Evolutionary conservation across 2,329 filamentous ascomycete species (phyloP).

Genomic region (Hymenoscyphus occultus): DNA sequence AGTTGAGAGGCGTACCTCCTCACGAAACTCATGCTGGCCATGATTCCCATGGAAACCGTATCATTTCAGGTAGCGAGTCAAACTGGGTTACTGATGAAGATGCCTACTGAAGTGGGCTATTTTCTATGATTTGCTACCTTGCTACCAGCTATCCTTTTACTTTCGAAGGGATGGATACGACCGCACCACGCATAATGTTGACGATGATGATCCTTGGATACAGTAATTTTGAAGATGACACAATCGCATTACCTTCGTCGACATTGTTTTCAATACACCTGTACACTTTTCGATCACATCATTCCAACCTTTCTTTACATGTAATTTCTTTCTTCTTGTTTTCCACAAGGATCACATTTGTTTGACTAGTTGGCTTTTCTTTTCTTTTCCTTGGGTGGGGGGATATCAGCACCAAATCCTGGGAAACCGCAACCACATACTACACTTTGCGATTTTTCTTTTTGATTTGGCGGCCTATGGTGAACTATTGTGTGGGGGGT

Average conservation of each 20-base stretch:
- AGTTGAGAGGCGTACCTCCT: constrained; percentile 53
- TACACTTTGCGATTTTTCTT: not conserved
- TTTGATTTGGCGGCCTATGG: not conserved
- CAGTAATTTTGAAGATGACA: not conserved
- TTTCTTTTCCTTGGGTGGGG: not conserved
- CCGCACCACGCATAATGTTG: not conserved
- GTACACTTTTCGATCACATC: constrained; percentile 4
- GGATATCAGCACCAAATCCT: not conserved
- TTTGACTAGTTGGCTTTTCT: not conserved
- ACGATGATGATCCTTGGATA: constrained; percentile 3
- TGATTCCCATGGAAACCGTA: constrained; percentile 59
- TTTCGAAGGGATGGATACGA: not conserved
- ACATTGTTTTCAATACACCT: constrained; percentile 5
- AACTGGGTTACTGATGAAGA: constrained; percentile 63
- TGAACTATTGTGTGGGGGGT: not conserved
- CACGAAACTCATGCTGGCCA: constrained; percentile 45
- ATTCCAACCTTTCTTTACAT: not conserved
- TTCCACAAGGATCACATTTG: not conserved
- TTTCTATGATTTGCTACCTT: not conserved
- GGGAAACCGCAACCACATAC: not conserved
- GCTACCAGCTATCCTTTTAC: not conserved
- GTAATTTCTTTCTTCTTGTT: not conserved
- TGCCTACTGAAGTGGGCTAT: constrained; percentile 43
- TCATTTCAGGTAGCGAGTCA: constrained; percentile 59
- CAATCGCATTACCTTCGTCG: not conserved